These are phyloP conservation scores for Spatholobus suberectus DNA, from an alignment of 306 rosid species.

Conservation along the genomic window DNA sequence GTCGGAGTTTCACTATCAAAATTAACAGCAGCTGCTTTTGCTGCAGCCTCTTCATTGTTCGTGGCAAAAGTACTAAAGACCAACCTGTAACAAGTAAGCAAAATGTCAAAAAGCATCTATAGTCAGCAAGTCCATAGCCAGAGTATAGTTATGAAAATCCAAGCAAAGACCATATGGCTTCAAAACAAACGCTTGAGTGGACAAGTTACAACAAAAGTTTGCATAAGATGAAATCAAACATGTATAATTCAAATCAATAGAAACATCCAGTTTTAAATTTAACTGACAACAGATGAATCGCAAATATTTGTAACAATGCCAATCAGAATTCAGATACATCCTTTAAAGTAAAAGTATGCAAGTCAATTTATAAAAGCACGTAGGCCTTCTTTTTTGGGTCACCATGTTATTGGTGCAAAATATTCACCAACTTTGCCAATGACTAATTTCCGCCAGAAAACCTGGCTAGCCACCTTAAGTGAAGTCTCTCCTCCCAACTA, in stretches of 20 bases:
- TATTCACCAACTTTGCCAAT: too few species aligned
- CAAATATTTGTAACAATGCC: neutral
- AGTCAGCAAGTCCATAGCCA: neutral
- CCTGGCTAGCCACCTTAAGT: too few species aligned
- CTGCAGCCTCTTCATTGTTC: constrained; percentile 69
- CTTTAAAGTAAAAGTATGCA: neutral
- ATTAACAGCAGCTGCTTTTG: constrained; percentile 67
- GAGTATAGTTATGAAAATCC: neutral
- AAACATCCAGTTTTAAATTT: neutral
- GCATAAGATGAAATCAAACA: neutral
- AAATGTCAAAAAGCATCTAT: neutral
- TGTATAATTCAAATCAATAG: neutral
- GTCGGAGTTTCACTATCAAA: constrained; percentile 76
- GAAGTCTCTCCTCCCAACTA: too few species aligned
- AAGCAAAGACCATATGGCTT: neutral
- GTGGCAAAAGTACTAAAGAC: constrained; percentile 52
- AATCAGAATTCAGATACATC: neutral
- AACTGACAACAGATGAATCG: neutral
- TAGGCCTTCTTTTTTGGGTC: neutral
- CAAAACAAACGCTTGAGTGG: neutral
- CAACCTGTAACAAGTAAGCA: constrained; percentile 46
- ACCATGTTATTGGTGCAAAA: too few species aligned
- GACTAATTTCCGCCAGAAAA: too few species aligned
- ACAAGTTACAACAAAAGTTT: neutral
- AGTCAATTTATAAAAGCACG: neutral